These are phyloP conservation scores for Mycena kentingensis DNA, from an alignment of 768 basidiomycete genomes.

Conservation along the genomic window DNA sequence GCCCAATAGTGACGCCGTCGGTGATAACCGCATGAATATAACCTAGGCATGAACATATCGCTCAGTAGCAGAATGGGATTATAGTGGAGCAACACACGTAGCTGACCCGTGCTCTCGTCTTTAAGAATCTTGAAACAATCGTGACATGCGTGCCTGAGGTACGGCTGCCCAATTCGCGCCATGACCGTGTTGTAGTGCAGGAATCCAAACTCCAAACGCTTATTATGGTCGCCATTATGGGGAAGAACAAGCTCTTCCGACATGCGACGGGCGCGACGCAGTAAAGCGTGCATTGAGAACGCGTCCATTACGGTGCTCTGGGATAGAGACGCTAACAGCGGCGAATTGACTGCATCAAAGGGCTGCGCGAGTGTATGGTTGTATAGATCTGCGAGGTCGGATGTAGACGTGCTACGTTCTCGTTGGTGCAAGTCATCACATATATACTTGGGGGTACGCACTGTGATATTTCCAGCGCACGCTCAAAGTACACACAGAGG, in stretches of 20 bases:
- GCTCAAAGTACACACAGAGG: no score
- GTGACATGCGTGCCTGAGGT: not conserved
- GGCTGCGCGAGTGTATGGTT: not conserved
- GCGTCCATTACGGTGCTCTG: not conserved
- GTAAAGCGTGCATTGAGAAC: not conserved
- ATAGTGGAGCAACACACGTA: no score
- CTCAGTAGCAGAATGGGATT: no score
- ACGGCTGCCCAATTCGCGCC: not conserved
- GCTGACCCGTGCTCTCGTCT: not conserved
- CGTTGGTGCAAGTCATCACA: no score
- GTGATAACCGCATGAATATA: not conserved
- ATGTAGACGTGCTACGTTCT: no score
- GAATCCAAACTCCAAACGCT: not conserved
- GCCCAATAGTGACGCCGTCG: not conserved
- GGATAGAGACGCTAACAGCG: not conserved
- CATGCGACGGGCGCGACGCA: not conserved
- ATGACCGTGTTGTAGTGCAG: not conserved
- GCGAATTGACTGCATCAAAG: not conserved
- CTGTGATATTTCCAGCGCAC: no score
- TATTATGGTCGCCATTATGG: not conserved
- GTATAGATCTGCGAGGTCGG: not conserved
- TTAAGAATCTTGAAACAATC: not conserved
- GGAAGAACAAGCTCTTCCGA: not conserved
- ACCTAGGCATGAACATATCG: not conserved
- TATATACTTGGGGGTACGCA: no score